Percentiles rank a stretch among this genome's conserved stretches.
These are phyloP conservation scores for Umbellularia californica DNA, from an alignment of 164 flowering plant species.

Conservation along the genomic window DNA sequence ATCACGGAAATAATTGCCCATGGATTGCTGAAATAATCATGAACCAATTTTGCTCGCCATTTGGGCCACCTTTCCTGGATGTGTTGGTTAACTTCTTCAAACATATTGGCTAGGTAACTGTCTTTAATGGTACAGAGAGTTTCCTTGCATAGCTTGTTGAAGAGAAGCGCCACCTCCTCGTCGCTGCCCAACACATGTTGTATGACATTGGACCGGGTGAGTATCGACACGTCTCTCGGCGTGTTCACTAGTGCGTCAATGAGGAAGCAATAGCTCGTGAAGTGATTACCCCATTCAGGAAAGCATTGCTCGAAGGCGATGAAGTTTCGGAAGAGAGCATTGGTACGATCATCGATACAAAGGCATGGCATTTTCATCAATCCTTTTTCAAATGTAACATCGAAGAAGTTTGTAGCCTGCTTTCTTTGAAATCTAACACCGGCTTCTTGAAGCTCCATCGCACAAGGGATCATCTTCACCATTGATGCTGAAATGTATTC, in stretches of 20 bases:
- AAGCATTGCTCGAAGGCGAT: conserved; percentile 86
- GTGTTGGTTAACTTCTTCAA: too few species aligned
- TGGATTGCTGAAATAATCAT: too few species aligned
- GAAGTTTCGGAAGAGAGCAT: conserved; percentile 69
- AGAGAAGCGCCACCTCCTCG: too few species aligned
- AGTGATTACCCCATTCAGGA: conserved; percentile 52
- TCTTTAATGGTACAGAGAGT: rapidly evolving
- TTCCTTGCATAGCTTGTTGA: too few species aligned
- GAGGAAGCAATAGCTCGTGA: conserved; percentile 40
- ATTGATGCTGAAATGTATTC: too few species aligned
- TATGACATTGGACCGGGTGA: conserved; percentile 33
- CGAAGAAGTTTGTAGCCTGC: conserved; percentile 29
- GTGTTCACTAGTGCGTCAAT: conserved; percentile 52
- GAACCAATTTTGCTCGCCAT: too few species aligned
- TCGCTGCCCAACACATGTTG: conserved; percentile 6
- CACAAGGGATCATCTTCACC: neutral
- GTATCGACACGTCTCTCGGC: conserved; percentile 35
- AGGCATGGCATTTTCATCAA: conserved; percentile 54
- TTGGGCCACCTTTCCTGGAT: too few species aligned
- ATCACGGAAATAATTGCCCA: too few species aligned
- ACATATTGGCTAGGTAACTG: too few species aligned
- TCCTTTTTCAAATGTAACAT: conserved; percentile 39
- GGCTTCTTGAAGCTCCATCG: conserved; percentile 41
- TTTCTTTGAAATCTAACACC: conserved; percentile 43
- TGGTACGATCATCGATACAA: conserved; percentile 67